A percentile compares a stretch with the other conserved stretches of the same genome.
phyloP scores from a whole-genome alignment of 768 basidiomycete genomes.

The Suillus clintonianus region DNA sequence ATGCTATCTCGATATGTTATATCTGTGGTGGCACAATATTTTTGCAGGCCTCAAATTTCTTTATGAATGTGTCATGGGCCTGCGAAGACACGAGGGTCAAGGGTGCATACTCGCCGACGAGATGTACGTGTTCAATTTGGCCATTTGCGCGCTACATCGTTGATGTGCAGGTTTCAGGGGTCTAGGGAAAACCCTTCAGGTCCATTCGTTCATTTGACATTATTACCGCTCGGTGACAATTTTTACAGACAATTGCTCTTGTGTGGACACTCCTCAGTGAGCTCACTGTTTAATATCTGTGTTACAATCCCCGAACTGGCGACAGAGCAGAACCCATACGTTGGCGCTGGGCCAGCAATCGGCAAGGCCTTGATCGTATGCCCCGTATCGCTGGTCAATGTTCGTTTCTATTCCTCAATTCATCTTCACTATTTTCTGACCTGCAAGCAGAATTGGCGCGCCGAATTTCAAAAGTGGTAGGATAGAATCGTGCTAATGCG shows the following conservation, averaged over 20 bases:
- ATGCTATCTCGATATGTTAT: not conserved
- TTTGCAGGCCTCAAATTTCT: conserved; percentile 76
- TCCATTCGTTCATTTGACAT: conserved; percentile 19
- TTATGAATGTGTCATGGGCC: conserved; percentile 95
- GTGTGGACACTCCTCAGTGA: conserved; percentile 90
- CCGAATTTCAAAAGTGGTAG: conserved; percentile 94
- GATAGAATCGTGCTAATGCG: conserved; percentile 30
- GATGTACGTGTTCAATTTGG: conserved; percentile 52
- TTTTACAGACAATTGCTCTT: conserved; percentile 78
- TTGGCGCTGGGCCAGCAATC: conserved; percentile 51
- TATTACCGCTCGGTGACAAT: conserved; percentile 10
- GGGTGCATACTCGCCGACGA: conserved; percentile 98
- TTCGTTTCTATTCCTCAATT: conserved; percentile 37
- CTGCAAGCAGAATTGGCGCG: conserved; percentile 81
- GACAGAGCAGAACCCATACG: conserved; percentile 84
- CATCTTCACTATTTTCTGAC: not conserved
- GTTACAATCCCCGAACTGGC: not conserved
- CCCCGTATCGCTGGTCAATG: conserved; percentile 87
- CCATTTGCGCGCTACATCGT: not conserved
- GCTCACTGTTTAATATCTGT: conserved; percentile 23
- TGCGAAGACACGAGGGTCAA: conserved; percentile 86
- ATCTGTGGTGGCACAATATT: not conserved
- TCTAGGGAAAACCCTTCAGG: conserved; percentile 94
- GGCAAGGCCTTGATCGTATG: conserved; percentile 92
- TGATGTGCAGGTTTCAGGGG: conserved; percentile 57